Evolutionary conservation across 106 monocot genomes (phyloP).

Genomic region (Cymbidium sinense): DNA sequence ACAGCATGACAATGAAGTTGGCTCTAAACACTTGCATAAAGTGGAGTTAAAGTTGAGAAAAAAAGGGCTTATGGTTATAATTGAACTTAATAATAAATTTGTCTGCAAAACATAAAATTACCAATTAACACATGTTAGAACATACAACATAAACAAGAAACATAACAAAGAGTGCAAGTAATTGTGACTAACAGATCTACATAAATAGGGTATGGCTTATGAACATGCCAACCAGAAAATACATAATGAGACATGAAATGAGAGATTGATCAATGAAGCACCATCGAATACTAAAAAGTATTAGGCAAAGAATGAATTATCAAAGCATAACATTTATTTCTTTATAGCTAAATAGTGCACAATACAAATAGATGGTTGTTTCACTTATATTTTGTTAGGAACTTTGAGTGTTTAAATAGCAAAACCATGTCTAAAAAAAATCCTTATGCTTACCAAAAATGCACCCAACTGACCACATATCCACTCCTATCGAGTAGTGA

Average conservation of each 20-base stretch:
- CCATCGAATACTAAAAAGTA: too few species aligned
- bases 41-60: too few species aligned
- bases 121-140: background rate
- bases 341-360: background rate
- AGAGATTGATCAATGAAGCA: background rate
- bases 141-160: background rate
- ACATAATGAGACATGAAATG: background rate
- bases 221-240: background rate
- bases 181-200: too few species aligned
- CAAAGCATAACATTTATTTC: too few species aligned
- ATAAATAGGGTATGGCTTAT: background rate
- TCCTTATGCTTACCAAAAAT: slow-evolving; percentile 72
- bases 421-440: background rate
- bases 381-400: background rate
- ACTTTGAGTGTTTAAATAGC: background rate
- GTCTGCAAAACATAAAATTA: background rate
- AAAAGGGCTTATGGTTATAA: too few species aligned
- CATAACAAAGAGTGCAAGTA: background rate
- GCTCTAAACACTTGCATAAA: too few species aligned
- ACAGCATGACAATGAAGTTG: too few species aligned
- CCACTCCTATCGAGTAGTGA: slow-evolving; percentile 88
- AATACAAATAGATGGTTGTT: background rate
- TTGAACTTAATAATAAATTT: background rate
- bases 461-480: slow-evolving; percentile 99
- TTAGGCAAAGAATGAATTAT: too few species aligned